Conservation (phyloP, 1,284 basidiomycete species). For the Ustilago xerochloae region DNA sequence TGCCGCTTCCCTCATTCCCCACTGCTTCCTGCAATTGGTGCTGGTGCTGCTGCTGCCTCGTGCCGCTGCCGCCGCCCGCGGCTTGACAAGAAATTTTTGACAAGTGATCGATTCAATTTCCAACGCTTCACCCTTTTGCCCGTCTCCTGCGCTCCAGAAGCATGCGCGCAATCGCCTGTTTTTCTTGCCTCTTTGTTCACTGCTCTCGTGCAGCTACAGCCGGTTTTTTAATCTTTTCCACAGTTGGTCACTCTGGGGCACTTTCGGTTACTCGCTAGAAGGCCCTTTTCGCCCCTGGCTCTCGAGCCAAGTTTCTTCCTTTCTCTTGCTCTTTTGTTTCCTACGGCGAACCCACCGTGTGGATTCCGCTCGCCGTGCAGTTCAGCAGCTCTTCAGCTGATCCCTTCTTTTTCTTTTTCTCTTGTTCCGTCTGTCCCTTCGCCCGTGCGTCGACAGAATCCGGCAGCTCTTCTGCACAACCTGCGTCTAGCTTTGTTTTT, state of each 20-base stretch:
- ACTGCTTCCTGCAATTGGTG: neutral
- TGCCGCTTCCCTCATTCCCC: neutral
- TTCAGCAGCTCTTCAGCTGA: slow-evolving; percentile 3
- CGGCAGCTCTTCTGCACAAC: slow-evolving; percentile 4
- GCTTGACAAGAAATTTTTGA: neutral
- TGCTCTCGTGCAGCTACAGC: too few relatives aligned
- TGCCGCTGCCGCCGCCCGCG: slow-evolving; percentile 4
- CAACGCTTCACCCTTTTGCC: too few relatives aligned
- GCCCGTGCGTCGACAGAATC: slow-evolving; percentile 10
- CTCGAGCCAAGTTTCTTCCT: slow-evolving; percentile 2
- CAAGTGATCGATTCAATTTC: neutral
- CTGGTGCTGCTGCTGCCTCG: neutral
- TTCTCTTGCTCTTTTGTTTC: neutral
- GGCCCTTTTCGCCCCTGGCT: neutral
- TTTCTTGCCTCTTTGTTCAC: too few relatives aligned
- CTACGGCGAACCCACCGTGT: neutral
- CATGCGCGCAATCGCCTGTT: too few relatives aligned
- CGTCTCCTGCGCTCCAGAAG: too few relatives aligned
- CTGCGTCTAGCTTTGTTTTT: neutral
- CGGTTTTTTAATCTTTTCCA: neutral
- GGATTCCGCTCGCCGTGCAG: neutral
- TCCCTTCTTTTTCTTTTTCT: neutral
- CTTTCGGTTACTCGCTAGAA: neutral
- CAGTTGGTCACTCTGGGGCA: neutral
- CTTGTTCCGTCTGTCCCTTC: slow-evolving; percentile 2